These are phyloP conservation scores for Lactarius psammicola DNA, from an alignment of 768 basidiomycete genomes.

Conservation along the genomic window DNA sequence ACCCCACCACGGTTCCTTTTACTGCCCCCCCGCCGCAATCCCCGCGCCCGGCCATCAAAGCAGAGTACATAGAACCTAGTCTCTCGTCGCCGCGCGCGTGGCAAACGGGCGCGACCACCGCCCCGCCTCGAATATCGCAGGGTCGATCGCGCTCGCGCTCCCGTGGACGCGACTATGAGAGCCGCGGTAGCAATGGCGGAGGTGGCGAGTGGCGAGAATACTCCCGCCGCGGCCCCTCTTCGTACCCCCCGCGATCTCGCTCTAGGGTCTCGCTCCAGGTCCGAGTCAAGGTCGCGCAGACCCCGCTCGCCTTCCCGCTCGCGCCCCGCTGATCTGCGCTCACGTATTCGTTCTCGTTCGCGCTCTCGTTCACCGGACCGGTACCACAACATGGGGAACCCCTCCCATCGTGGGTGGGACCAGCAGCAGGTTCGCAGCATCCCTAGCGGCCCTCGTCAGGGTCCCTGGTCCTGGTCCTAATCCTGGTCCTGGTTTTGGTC, in stretches of 20 bases:
- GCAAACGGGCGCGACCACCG: background rate
- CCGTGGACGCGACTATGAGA: constrained; percentile 7
- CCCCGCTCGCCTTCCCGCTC: background rate
- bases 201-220: constrained; percentile 1
- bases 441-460: background rate
- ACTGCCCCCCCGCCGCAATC: background rate
- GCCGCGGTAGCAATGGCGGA: background rate
- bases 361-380: background rate
- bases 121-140: background rate
- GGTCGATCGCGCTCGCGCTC: constrained; percentile 4
- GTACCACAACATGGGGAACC: background rate
- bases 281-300: background rate
- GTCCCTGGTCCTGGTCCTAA: background rate
- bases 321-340: background rate
- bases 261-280: background rate
- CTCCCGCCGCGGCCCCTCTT: background rate
- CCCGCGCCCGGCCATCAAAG: background rate
- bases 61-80: background rate
- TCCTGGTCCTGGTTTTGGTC: background rate
- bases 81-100: background rate
- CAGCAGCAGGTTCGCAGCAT: background rate
- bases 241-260: background rate
- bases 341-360: background rate
- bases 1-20: background rate
- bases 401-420: background rate